phyloP scores from a whole-genome alignment of 345 rosid species.

The Psidium friedrichsthalianum region DNA sequence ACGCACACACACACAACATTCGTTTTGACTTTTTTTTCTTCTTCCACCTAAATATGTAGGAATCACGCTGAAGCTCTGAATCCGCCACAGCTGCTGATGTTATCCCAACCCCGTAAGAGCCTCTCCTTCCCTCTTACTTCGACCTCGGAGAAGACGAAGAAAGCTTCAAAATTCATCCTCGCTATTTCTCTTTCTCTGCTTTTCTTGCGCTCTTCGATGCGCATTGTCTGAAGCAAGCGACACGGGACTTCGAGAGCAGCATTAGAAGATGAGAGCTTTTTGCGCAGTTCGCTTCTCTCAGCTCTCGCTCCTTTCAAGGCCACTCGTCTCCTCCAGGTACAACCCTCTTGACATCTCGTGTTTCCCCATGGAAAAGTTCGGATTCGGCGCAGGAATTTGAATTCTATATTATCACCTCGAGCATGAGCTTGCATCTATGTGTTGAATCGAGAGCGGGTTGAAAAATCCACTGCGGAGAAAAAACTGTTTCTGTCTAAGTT shows the following conservation, averaged over 20 bases:
- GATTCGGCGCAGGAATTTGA: neutral
- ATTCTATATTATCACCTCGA: neutral
- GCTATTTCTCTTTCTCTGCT: neutral
- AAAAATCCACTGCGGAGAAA: neutral
- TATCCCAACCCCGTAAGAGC: neutral
- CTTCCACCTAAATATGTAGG: neutral
- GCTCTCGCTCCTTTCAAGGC: neutral
- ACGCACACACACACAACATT: too few relatives aligned
- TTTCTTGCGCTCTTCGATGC: neutral
- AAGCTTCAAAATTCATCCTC: neutral
- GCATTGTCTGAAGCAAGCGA: neutral
- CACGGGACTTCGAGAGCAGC: neutral
- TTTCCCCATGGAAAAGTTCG: neutral
- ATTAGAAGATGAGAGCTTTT: constrained; percentile 4
- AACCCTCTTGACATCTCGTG: neutral
- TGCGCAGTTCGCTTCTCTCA: neutral
- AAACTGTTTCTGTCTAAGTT: neutral
- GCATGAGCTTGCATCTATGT: neutral
- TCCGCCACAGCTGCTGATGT: neutral
- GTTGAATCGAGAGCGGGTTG: neutral
- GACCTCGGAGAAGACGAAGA: neutral
- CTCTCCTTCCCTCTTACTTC: neutral
- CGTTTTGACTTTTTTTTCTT: neutral
- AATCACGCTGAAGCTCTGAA: neutral
- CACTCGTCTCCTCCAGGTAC: constrained; percentile 1